phyloP scores from a whole-genome alignment of 495 filamentous ascomycete species.

The Penicillium chermesinum region DNA sequence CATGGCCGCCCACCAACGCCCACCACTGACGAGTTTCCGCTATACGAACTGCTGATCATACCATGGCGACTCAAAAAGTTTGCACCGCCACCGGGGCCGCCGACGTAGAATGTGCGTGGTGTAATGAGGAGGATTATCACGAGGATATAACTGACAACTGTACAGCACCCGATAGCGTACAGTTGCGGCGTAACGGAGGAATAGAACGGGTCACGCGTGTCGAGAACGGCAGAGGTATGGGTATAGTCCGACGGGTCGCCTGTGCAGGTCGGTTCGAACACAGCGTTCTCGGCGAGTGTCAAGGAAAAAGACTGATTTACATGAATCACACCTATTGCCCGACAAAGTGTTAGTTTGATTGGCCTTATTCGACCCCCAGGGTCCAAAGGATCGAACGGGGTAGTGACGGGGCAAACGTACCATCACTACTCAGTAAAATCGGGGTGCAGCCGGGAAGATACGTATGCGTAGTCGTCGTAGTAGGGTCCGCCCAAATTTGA shows the following conservation, averaged over 20 bases:
- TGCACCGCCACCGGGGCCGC: constrained; percentile 56
- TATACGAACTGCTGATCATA: constrained; percentile 71
- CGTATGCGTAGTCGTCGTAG: constrained; percentile 32
- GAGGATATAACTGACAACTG: constrained; percentile 87
- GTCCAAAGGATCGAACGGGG: too few relatives aligned
- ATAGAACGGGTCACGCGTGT: constrained; percentile 82
- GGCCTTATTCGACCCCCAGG: background rate
- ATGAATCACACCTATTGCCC: constrained; percentile 46
- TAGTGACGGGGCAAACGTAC: constrained; percentile 21
- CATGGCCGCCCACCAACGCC: constrained; percentile 90
- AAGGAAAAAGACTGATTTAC: constrained; percentile 53
- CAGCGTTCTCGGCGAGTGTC: constrained; percentile 56
- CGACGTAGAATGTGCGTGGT: constrained; percentile 80
- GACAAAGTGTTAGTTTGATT: background rate
- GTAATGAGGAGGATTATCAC: constrained; percentile 93
- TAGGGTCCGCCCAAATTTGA: constrained; percentile 51
- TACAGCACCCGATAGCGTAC: constrained; percentile 86
- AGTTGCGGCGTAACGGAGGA: constrained; percentile 84
- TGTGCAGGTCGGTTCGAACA: constrained; percentile 61
- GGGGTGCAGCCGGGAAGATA: constrained; percentile 52
- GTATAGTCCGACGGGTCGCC: constrained; percentile 22
- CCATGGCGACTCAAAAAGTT: constrained; percentile 78
- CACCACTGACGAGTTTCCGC: constrained; percentile 63
- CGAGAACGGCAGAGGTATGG: constrained; percentile 42
- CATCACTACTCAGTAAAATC: constrained; percentile 54